Percentiles rank a stretch among this genome's conserved stretches.
phyloP scores from a whole-genome alignment of 768 basidiomycete genomes.

The Rhodosporidiobolus sp. region DNA sequence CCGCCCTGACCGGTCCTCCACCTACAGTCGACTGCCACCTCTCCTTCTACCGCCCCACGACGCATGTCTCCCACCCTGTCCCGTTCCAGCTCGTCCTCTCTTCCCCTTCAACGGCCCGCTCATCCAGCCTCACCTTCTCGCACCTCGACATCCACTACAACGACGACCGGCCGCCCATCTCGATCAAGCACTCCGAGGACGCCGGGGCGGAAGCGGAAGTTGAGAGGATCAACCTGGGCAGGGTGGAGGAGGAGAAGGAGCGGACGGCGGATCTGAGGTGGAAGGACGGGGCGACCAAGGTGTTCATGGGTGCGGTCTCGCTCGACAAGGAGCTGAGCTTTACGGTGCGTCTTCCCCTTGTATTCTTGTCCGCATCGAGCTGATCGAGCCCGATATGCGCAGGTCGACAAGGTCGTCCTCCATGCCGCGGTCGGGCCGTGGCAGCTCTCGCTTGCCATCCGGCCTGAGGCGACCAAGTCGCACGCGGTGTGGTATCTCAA shows the following conservation, averaged over 20 bases:
- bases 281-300: constrained; percentile 56
- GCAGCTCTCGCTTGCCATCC: not conserved
- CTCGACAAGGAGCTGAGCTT: constrained; percentile 57
- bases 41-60: constrained; percentile 68
- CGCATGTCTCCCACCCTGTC: constrained; percentile 60
- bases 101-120: constrained; percentile 55
- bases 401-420: constrained; percentile 31
- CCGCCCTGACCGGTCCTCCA: not conserved
- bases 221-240: constrained; percentile 55
- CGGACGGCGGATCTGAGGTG: constrained; percentile 59
- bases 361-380: not conserved
- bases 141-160: constrained; percentile 63
- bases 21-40: constrained; percentile 61
- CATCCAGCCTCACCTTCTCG: constrained; percentile 63
- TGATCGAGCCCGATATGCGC: not conserved
- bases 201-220: constrained; percentile 11
- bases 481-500: constrained; percentile 16
- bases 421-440: not conserved
- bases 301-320: constrained; percentile 62
- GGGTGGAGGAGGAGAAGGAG: constrained; percentile 42
- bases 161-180: constrained; percentile 54
- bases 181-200: constrained; percentile 54
- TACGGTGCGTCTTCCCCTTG: constrained; percentile 52
- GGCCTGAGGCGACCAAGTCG: not conserved
- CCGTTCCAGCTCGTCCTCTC: constrained; percentile 72